These are phyloP conservation scores for Hamamelis virginiana DNA, from an alignment of 164 flowering plant species.

Conservation along the genomic window DNA sequence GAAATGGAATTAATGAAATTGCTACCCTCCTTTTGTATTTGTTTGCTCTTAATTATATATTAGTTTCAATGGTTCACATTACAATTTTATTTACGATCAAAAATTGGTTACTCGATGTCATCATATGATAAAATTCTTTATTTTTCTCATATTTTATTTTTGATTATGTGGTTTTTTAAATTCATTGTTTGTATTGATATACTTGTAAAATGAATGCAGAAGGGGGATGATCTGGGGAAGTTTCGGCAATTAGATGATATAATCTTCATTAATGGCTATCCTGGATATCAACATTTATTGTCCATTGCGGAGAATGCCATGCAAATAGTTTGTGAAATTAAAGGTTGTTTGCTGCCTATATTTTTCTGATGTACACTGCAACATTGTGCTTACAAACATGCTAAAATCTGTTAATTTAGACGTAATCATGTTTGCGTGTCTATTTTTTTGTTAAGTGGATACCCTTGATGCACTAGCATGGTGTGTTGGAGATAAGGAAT, in stretches of 20 bases:
- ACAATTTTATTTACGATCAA: no score
- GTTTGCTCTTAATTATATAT: no score
- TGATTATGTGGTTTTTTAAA: neutral
- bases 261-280: conserved; percentile 61
- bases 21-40: no score
- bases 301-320: conserved; percentile 65
- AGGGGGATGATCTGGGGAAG: conserved; percentile 72
- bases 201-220: conserved; percentile 43
- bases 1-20: no score
- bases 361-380: neutral
- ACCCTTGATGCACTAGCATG: neutral
- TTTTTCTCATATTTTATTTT: neutral
- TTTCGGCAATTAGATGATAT: conserved; percentile 92
- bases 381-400: neutral
- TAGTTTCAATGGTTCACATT: no score
- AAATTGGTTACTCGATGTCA: neutral
- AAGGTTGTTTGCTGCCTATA: conserved; percentile 43
- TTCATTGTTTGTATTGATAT: conserved; percentile 1
- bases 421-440: neutral
- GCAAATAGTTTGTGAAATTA: conserved; percentile 80
- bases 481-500: neutral
- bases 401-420: neutral
- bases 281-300: conserved; percentile 66
- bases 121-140: neutral
- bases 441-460: neutral